These are phyloP conservation scores for Fusarium citri DNA, from an alignment of 2,329 filamentous ascomycete species.

Conservation along the genomic window DNA sequence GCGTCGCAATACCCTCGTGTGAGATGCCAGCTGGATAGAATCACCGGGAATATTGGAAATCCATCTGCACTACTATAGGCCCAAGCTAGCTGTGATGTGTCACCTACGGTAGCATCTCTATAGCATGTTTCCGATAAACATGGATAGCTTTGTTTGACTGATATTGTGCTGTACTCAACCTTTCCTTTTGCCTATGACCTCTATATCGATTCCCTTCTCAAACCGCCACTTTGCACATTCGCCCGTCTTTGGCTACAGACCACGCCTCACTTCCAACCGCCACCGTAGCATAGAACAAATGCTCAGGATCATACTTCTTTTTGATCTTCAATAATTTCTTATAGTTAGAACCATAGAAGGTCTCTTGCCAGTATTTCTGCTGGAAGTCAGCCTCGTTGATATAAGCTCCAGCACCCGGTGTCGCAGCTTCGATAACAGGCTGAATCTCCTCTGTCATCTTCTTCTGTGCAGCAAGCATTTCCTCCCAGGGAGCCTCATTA, in stretches of 20 bases:
- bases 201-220: too few relatives aligned
- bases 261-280: slow-evolving; percentile 65
- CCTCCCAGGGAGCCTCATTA: slow-evolving; percentile 43
- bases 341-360: slow-evolving; percentile 62
- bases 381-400: slow-evolving; percentile 64
- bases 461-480: slow-evolving; percentile 48
- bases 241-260: slow-evolving; percentile 40
- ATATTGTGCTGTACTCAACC: too few relatives aligned
- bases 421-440: slow-evolving; percentile 48
- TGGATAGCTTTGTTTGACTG: too few relatives aligned
- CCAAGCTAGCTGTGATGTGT: too few relatives aligned
- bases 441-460: slow-evolving; percentile 45
- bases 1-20: too few relatives aligned
- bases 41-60: too few relatives aligned
- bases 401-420: slow-evolving; percentile 58
- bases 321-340: slow-evolving; percentile 57
- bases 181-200: too few relatives aligned
- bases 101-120: too few relatives aligned
- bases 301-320: slow-evolving; percentile 60
- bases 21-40: too few relatives aligned
- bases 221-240: slow-evolving; percentile 22
- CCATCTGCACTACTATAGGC: too few relatives aligned
- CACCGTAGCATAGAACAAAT: slow-evolving; percentile 59
- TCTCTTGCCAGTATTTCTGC: slow-evolving; percentile 55
- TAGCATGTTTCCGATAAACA: too few relatives aligned